A percentile compares a stretch with the other conserved stretches of the same genome.
Conservation (phyloP, 495 filamentous ascomycete species). For the Hyaloscypha bicolor region DNA sequence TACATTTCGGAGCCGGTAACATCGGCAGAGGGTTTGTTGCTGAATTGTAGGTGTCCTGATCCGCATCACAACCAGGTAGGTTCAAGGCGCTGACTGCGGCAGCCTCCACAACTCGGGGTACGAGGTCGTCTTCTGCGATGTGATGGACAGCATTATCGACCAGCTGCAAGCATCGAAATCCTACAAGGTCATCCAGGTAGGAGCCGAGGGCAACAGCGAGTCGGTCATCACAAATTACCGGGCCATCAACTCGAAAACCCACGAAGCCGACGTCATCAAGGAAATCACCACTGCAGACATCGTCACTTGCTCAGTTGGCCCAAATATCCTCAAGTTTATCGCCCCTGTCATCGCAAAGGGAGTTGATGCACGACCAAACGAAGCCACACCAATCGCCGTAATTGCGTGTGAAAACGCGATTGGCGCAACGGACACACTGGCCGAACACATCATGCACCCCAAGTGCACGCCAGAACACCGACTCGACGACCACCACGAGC, state of each 20-base stretch:
- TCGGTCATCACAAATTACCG: conserved; percentile 90
- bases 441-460: conserved; percentile 74
- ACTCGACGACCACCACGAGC: conserved; percentile 59
- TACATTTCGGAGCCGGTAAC: conserved; percentile 95
- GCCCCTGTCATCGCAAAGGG: conserved; percentile 92
- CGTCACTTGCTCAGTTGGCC: conserved; percentile 95
- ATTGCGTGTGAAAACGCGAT: conserved; percentile 99
- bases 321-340: conserved; percentile 93
- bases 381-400: conserved; percentile 76
- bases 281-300: conserved; percentile 87
- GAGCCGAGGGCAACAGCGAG: conserved; percentile 76
- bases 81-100: conserved; percentile 23
- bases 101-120: conserved; percentile 86
- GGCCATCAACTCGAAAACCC: conserved; percentile 88
- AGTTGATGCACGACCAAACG: conserved; percentile 69
- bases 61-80: neutral
- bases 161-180: conserved; percentile 69
- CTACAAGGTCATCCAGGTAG: conserved; percentile 93
- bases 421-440: conserved; percentile 83
- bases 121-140: conserved; percentile 94
- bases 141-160: conserved; percentile 78
- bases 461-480: conserved; percentile 63
- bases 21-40: conserved; percentile 57
- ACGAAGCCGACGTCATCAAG: conserved; percentile 75
- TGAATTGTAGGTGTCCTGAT: conserved; percentile 26